Base-by-base conservation (phyloP, 2,329 filamentous ascomycete genomes). In the Colletotrichum camelliae region DNA sequence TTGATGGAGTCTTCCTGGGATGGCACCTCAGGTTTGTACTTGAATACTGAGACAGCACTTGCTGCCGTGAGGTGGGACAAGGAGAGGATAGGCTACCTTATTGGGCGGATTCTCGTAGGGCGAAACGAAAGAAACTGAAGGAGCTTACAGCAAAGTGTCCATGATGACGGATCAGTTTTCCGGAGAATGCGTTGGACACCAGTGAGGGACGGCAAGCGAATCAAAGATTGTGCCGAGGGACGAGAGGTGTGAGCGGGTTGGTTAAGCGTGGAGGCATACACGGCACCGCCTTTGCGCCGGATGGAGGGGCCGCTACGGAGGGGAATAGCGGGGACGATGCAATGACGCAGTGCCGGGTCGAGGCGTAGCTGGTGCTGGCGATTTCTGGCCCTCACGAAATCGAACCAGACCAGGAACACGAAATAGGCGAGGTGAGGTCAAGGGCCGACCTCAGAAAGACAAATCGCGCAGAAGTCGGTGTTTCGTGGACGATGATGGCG, bases 71-170 rank as follows among this genome's bases (percentile, higher is more conserved):
- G 10, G 3, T 58, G 21, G 58, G 27, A 62, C 57, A 64, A 39
- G 31, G 31, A 64, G n/a, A 31, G 15, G 24, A 58, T 24, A 58
- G 27, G 55, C 15, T 2, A n/a, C n/a, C n/a, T n/a, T n/a, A 16
- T 1, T n/a, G 55, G 16, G 24, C 21, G 21, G 55, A 2, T 58
- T 58, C 55, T 64, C 33, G n/a, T 18, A 15, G 18, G 5, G 62
- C 24, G 33, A 13, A 60, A 12, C 15, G 24, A 69, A 72, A 21
- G 27, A 68, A 72, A 33, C 57, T 4, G 43, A 52, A 52, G 12
- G 1, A 67, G 80, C 81, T 80, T 77, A 83, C 81, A 83, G 75
- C 72, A 83, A 72, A 33, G 81, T 83, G 57, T 83, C 81, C 81
- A 83, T 83, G 43, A 16, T 60, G 64, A 24, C 31, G 43, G 48